phyloP scores from a whole-genome alignment of 257 asterid species.

The Gardenia jasminoides region DNA sequence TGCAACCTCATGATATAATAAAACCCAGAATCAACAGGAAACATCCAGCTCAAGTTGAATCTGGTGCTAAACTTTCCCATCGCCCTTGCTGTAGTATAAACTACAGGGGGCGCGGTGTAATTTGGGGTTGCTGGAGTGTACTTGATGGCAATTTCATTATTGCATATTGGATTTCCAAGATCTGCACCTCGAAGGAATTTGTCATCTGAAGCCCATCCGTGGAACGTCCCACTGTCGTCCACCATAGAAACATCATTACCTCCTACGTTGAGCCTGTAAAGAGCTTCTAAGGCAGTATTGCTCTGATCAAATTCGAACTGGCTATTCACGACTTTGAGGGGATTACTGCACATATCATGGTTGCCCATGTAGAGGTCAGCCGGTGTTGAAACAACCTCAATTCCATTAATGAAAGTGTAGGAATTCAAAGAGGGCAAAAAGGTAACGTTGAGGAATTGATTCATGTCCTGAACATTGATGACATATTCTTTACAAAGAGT shows the following conservation, averaged over 20 bases:
- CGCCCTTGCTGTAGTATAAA: slow-evolving; percentile 36
- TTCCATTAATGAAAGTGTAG: slow-evolving; percentile 55
- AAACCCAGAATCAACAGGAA: slow-evolving; percentile 53
- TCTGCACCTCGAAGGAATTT: not conserved
- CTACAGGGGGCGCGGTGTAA: slow-evolving; percentile 46
- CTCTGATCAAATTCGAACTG: not conserved
- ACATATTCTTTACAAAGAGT: slow-evolving; percentile 32
- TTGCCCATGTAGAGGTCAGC: slow-evolving; percentile 30
- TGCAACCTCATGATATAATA: slow-evolving; percentile 47
- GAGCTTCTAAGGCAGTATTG: slow-evolving; percentile 39
- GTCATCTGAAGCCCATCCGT: slow-evolving; percentile 37
- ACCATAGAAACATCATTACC: not conserved
- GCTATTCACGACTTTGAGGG: not conserved
- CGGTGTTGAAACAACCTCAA: slow-evolving; percentile 57
- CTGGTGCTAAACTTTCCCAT: not conserved
- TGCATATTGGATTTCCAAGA: not conserved
- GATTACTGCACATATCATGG: not conserved
- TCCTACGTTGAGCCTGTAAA: slow-evolving; percentile 56
- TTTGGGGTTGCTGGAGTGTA: slow-evolving; percentile 29
- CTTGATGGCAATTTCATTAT: not conserved
- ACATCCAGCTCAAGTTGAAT: slow-evolving; percentile 36
- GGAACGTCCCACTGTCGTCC: slow-evolving; percentile 54
- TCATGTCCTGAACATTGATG: slow-evolving; percentile 24
- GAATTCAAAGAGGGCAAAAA: slow-evolving; percentile 43
- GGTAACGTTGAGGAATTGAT: slow-evolving; percentile 33